Percentiles rank a stretch among this genome's conserved stretches.
Evolutionary conservation across 1,139 yeast genomes (phyloP).

Genomic region (Protomyces lactucae-debilis): DNA sequence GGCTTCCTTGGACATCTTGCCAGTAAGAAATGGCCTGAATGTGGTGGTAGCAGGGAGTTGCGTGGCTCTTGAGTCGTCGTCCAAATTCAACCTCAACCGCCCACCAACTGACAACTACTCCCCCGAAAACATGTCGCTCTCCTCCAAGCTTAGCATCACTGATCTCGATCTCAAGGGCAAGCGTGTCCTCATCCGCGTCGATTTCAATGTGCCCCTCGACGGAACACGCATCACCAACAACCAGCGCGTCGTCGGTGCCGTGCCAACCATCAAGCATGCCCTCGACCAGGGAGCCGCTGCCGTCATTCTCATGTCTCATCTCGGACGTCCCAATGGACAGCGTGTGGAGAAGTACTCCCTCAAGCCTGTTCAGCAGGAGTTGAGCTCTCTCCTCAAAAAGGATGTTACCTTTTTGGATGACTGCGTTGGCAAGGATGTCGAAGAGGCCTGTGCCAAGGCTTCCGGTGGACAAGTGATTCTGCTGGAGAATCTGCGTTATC

Average conservation of each 20-base stretch:
- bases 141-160: constrained; percentile 83
- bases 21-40: background rate
- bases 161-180: constrained; percentile 78
- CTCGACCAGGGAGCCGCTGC: constrained; percentile 79
- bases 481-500: constrained; percentile 94
- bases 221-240: constrained; percentile 95
- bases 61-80: background rate
- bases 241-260: constrained; percentile 96
- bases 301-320: constrained; percentile 85
- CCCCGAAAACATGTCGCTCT: constrained; percentile 65
- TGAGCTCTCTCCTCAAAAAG: constrained; percentile 64
- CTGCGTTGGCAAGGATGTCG: constrained; percentile 85
- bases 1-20: constrained; percentile 35
- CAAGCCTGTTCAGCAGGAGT: constrained; percentile 85
- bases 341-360: constrained; percentile 74
- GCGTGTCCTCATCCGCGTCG: constrained; percentile 80
- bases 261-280: constrained; percentile 93
- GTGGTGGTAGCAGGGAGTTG: background rate
- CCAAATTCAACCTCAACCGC: background rate
- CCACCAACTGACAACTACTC: background rate
- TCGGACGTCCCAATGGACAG: constrained; percentile 98
- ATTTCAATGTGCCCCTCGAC: constrained; percentile 95
- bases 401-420: constrained; percentile 74
- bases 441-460: constrained; percentile 65
- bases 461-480: constrained; percentile 59